Conservation (phyloP, 73 alveolate species). For the Paramecium sonneborni region DNA sequence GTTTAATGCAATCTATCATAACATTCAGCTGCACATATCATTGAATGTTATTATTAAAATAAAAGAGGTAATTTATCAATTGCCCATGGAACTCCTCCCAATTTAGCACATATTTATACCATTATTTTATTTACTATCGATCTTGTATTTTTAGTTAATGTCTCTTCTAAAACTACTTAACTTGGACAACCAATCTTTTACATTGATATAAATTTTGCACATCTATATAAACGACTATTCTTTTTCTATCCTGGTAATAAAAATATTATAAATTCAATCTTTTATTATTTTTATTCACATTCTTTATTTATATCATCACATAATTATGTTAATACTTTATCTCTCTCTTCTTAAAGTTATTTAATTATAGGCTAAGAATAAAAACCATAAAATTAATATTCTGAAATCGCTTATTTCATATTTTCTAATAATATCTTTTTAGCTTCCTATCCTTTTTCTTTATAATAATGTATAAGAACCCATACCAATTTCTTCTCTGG, state of each 20-base stretch:
- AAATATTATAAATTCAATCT: constrained; percentile 23
- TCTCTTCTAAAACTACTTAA: constrained; percentile 25
- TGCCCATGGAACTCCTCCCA: constrained; percentile 98
- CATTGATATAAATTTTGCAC: background rate
- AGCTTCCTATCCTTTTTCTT: constrained; percentile 1
- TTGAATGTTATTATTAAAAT: constrained; percentile 80
- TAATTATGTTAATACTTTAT: background rate
- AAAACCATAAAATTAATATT: background rate
- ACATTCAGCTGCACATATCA: constrained; percentile 86
- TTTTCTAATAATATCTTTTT: background rate
- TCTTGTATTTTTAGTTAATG: constrained; percentile 66
- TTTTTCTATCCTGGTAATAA: constrained; percentile 41
- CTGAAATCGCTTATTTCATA: background rate
- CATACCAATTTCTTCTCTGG: background rate
- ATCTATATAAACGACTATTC: constrained; percentile 10
- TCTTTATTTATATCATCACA: background rate
- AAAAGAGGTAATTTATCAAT: constrained; percentile 80
- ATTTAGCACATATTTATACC: constrained; percentile 93
- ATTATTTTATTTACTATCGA: constrained; percentile 90
- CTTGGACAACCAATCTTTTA: background rate
- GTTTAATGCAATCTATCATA: constrained; percentile 71
- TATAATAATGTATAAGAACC: background rate
- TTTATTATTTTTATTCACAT: background rate
- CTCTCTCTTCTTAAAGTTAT: background rate
- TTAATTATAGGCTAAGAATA: background rate